Evolutionary conservation across 768 basidiomycete genomes (phyloP), one percentile per base, ranked within the genome.

Genomic region (Chalciporus piperatus): DNA sequence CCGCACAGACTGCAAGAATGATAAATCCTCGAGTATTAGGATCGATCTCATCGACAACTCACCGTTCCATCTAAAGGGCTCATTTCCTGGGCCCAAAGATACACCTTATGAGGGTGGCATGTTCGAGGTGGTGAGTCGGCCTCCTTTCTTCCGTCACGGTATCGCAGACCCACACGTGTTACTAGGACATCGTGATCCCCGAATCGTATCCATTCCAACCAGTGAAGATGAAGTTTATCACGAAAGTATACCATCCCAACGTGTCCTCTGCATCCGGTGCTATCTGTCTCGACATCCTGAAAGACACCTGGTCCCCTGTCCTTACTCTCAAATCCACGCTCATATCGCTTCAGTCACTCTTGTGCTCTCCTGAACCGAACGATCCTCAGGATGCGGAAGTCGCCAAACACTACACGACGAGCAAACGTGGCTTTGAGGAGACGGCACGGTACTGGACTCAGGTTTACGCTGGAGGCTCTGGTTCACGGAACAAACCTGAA

Each of bases 331-430:
- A 97, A 70, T 93, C 92, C 39, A 98, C 96, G 1, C 74, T 98
- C 62, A 95, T 98, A 66, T 95, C 92, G 2, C 79, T 98, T 13
- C 96, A 98, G 68, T 92, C 89, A 35, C 77, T 98, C 20, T 77
- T 98, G 16, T 96, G 93, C 70, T 89, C 87, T 9, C 96, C 96
- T 0, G 93, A 97, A 66, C 95, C 96, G 8, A 90, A 89, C 56
- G 96, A 98, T 65, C 96, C 95, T 0, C 95, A 98, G 72, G 96
- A 98, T 64, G 96, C 95, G 0, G 94, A 98, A 72, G 95, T 98
- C 11, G 95, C 95, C 12, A 98, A 97, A 68, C 96, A 97, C 65
- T 98, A 90, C 62, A 88, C 90, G 69, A 92, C 93, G 12, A 90
- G 87, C 67, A 87, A 87, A 66, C 72, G 74, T 22, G 85, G 87